phyloP scores from a whole-genome alignment of 768 basidiomycete species.

The Leccinum incarnatum region DNA sequence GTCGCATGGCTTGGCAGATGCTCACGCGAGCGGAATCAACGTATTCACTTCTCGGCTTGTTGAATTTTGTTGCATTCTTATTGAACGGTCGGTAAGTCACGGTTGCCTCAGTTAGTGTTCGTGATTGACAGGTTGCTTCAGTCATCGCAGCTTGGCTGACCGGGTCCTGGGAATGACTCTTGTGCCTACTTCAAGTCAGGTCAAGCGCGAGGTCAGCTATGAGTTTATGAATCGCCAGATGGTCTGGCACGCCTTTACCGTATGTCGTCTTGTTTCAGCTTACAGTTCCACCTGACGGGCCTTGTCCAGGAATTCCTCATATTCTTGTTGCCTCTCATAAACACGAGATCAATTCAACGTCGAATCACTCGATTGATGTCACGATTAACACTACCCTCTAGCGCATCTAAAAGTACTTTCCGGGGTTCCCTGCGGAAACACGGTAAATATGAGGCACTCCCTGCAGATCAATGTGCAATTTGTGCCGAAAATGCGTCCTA shows the following conservation, averaged over 20 bases:
- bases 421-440: slow-evolving; percentile 19
- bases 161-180: slow-evolving; percentile 74
- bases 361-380: slow-evolving; percentile 40
- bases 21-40: slow-evolving; percentile 66
- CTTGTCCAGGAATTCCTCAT: slow-evolving; percentile 85
- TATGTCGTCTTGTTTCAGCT: slow-evolving; percentile 36
- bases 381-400: slow-evolving; percentile 25
- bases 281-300: not conserved
- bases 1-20: slow-evolving; percentile 70
- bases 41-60: slow-evolving; percentile 58
- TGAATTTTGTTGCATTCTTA: slow-evolving; percentile 82
- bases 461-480: slow-evolving; percentile 81
- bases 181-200: slow-evolving; percentile 63
- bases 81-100: slow-evolving; percentile 76
- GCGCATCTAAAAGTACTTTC: slow-evolving; percentile 22
- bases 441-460: slow-evolving; percentile 70
- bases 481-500: slow-evolving; percentile 77
- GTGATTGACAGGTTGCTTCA: slow-evolving; percentile 31
- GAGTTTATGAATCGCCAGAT: slow-evolving; percentile 99
- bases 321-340: slow-evolving; percentile 86
- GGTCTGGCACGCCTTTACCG: slow-evolving; percentile 99
- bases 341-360: slow-evolving; percentile 61
- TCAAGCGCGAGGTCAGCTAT: slow-evolving; percentile 87
- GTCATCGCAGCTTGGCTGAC: slow-evolving; percentile 84
- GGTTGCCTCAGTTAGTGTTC: not conserved